Percentiles rank a stretch among this genome's conserved stretches.
Evolutionary conservation across 352 stramenopile species (phyloP).

Genomic region (Globisporangium acanthophoron): DNA sequence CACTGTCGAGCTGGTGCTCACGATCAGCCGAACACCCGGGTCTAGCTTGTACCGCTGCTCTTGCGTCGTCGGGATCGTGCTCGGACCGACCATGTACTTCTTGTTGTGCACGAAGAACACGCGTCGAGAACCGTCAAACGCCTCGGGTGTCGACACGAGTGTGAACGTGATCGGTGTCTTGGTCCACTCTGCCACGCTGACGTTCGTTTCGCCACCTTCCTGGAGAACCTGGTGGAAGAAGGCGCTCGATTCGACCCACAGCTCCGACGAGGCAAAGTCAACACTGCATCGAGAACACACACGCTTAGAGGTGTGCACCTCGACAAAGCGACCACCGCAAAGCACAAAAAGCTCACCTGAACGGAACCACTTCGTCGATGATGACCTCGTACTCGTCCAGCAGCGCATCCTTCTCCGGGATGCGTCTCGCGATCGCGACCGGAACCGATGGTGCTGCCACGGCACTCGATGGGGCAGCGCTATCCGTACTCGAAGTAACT

Average conservation of each 20-base stretch:
- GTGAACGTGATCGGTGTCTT: constrained; percentile 40
- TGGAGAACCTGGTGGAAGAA: constrained; percentile 49
- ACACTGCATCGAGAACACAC: constrained; percentile 28
- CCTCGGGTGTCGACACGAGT: constrained; percentile 47
- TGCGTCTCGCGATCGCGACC: not conserved
- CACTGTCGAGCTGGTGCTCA: constrained; percentile 68
- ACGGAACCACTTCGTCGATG: constrained; percentile 53
- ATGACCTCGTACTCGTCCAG: constrained; percentile 71
- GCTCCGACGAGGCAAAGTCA: constrained; percentile 44
- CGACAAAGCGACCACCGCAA: not conserved
- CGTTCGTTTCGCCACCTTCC: constrained; percentile 45
- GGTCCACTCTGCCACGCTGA: constrained; percentile 50
- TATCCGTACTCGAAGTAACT: not conserved
- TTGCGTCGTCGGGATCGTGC: constrained; percentile 68
- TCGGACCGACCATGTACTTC: constrained; percentile 85
- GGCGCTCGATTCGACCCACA: constrained; percentile 57
- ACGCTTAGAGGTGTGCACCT: not conserved
- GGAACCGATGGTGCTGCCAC: not conserved
- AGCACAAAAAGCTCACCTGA: constrained; percentile 43
- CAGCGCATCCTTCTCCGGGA: constrained; percentile 42
- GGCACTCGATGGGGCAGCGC: not conserved
- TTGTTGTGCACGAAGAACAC: constrained; percentile 82
- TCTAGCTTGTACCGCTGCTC: constrained; percentile 63
- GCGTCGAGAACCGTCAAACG: constrained; percentile 47
- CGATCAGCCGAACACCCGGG: constrained; percentile 36